Evolutionary conservation across 306 rosid genomes (phyloP).

Genomic region (Comarum palustre): DNA sequence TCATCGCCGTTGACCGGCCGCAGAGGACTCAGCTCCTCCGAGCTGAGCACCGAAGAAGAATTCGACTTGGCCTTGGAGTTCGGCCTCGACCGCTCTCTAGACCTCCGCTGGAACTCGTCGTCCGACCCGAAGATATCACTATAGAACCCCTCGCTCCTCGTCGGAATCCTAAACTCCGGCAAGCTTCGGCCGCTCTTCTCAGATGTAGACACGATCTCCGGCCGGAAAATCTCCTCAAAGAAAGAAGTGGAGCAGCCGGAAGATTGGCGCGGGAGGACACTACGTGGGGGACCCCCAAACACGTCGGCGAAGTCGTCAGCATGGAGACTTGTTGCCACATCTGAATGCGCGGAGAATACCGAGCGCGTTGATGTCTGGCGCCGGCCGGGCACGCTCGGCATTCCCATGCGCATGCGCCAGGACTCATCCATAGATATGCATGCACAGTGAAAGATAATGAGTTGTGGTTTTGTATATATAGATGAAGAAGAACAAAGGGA

Average conservation of each 20-base stretch:
- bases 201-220: slow-evolving; percentile 32
- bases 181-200: slow-evolving; percentile 41
- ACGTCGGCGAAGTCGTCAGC: slow-evolving; percentile 72
- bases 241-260: slow-evolving; percentile 32
- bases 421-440: slow-evolving; percentile 46
- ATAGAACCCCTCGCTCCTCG: slow-evolving; percentile 51
- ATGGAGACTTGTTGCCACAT: slow-evolving; percentile 24
- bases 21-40: slow-evolving; percentile 77
- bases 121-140: slow-evolving; percentile 68
- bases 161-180: slow-evolving; percentile 69
- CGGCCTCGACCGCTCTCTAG: slow-evolving; percentile 71
- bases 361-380: slow-evolving; percentile 29
- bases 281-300: slow-evolving; percentile 82
- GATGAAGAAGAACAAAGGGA: neutral
- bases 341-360: slow-evolving; percentile 30
- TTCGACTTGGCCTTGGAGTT: slow-evolving; percentile 61
- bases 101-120: slow-evolving; percentile 51
- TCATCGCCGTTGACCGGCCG: slow-evolving; percentile 59
- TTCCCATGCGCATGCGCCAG: slow-evolving; percentile 54
- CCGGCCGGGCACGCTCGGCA: slow-evolving; percentile 50
- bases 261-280: slow-evolving; percentile 46
- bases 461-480: neutral
- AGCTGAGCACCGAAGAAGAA: slow-evolving; percentile 76
- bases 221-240: slow-evolving; percentile 58
- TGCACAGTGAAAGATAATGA: neutral